Evolutionary conservation across 2,329 filamentous ascomycete species (phyloP).

Genomic region (Aspergillus amoenus): DNA sequence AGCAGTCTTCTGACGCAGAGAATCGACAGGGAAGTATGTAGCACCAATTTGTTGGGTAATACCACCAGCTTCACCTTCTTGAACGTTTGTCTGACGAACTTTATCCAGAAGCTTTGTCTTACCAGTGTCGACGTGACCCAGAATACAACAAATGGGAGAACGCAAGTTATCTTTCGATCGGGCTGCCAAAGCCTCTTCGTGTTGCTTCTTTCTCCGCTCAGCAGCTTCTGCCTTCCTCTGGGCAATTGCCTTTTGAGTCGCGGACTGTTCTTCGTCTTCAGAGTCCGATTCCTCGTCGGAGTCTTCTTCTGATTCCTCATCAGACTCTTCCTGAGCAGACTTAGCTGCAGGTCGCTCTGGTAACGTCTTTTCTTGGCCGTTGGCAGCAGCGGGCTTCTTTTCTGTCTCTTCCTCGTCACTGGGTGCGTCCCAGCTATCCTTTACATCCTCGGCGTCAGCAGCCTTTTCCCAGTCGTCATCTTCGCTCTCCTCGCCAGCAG

Average conservation of each 20-base stretch:
- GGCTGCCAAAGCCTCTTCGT: constrained; percentile 87
- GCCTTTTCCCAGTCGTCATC: constrained; percentile 84
- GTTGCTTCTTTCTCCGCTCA: constrained; percentile 81
- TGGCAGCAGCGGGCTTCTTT: constrained; percentile 16
- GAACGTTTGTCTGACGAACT: constrained; percentile 96
- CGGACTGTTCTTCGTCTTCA: constrained; percentile 73
- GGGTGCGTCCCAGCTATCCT: constrained; percentile 88
- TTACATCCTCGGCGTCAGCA: constrained; percentile 73
- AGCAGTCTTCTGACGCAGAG: constrained; percentile 85
- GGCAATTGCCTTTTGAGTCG: constrained; percentile 68
- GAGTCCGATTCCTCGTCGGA: constrained; percentile 60
- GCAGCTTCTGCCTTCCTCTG: constrained; percentile 85
- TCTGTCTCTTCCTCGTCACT: constrained; percentile 59
- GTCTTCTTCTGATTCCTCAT: constrained; percentile 47
- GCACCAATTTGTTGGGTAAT: constrained; percentile 99
- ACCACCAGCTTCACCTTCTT: constrained; percentile 98
- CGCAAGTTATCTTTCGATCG: constrained; percentile 92
- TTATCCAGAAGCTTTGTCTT: constrained; percentile 99
- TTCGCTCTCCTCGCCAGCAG: constrained; percentile 54
- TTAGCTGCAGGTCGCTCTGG: constrained; percentile 23
- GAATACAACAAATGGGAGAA: constrained; percentile 98
- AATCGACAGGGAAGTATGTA: constrained; percentile 96
- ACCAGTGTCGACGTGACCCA: constrained; percentile 99
- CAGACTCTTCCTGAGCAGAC: constrained; percentile 27
- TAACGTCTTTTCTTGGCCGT: constrained; percentile 6